Conservation (phyloP, 768 basidiomycete genomes). For the Sutorius australiensis region DNA sequence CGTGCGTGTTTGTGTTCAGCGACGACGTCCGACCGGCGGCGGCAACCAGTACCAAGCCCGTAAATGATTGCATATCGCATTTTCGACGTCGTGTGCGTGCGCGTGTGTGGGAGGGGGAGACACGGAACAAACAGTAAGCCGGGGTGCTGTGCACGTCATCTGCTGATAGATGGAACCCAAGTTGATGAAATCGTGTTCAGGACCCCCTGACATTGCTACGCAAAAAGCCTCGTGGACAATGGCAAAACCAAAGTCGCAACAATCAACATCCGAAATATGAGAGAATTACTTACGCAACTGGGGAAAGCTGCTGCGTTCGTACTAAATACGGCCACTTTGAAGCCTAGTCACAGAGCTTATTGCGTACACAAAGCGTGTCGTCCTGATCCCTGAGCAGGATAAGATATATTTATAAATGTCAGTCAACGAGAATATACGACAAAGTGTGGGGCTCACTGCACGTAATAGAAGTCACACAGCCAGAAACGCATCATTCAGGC, state of each 20-base stretch:
- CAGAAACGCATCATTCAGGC: too few species aligned
- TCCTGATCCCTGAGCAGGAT: background rate
- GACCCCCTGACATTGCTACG: background rate
- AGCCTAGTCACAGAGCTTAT: too few species aligned
- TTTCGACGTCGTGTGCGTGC: background rate
- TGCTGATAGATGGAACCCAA: background rate
- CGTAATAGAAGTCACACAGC: background rate
- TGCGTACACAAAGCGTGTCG: background rate
- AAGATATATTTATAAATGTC: background rate
- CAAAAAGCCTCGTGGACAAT: background rate
- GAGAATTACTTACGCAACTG: background rate
- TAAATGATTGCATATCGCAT: background rate
- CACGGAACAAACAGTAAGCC: background rate
- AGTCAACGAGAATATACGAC: background rate
- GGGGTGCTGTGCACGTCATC: background rate
- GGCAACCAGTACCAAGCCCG: background rate
- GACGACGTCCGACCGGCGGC: background rate
- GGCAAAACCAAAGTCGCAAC: background rate
- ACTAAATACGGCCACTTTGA: background rate
- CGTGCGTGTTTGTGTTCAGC: background rate
- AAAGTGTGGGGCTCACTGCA: background rate
- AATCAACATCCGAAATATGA: background rate
- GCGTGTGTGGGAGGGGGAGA: background rate
- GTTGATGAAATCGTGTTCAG: background rate
- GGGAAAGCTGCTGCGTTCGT: background rate